phyloP scores from a whole-genome alignment of 441 rosid species.

The Bocquillonia castaneifolia region DNA sequence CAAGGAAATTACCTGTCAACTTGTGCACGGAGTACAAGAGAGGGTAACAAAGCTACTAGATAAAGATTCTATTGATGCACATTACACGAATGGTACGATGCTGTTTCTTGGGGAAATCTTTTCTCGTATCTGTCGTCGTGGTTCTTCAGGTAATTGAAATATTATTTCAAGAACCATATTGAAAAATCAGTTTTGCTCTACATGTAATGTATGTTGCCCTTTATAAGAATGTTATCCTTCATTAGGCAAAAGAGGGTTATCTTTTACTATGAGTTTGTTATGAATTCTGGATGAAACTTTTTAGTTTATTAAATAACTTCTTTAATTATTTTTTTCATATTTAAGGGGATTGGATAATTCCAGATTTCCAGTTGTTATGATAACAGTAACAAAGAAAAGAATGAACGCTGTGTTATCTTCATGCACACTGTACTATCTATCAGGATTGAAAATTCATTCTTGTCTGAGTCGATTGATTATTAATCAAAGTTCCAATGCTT shows the following conservation, averaged over 20 bases:
- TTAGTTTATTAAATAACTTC: background rate
- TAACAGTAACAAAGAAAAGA: background rate
- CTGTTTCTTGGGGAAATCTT: slow-evolving; percentile 67
- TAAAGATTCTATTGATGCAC: slow-evolving; percentile 27
- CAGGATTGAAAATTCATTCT: background rate
- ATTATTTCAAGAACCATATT: slow-evolving; percentile 10
- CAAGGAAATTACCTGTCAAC: slow-evolving; percentile 66
- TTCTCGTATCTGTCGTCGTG: slow-evolving; percentile 88
- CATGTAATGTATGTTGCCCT: background rate
- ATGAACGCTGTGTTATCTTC: background rate
- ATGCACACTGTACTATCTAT: background rate
- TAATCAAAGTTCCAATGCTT: no score
- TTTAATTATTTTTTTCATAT: background rate
- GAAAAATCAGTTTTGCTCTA: slow-evolving; percentile 5
- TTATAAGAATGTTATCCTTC: background rate
- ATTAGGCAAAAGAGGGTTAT: background rate
- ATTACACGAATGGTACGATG: slow-evolving; percentile 34
- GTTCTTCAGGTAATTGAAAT: slow-evolving; percentile 68
- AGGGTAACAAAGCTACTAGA: slow-evolving; percentile 19
- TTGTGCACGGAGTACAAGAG: slow-evolving; percentile 47
- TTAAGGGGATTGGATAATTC: no score
- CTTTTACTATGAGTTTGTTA: background rate
- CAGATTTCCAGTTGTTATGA: background rate
- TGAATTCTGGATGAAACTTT: background rate
- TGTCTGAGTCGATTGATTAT: background rate